Evolutionary conservation across 768 basidiomycete genomes (phyloP).

Genomic region (Leccinum boreale): DNA sequence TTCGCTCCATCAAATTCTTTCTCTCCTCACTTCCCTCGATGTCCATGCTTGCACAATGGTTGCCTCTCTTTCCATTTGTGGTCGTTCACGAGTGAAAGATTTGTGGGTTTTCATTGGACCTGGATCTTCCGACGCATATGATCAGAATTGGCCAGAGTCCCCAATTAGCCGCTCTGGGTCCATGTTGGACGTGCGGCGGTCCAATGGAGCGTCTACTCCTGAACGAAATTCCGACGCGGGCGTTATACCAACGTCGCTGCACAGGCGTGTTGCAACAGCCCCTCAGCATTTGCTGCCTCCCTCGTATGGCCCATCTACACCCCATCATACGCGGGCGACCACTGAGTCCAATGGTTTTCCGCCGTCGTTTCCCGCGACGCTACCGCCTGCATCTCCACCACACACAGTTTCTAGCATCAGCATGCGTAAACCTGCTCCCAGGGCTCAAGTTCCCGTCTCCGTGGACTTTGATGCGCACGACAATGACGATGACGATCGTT

Average conservation of each 20-base stretch:
- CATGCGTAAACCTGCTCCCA: constrained; percentile 61
- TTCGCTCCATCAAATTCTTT: constrained; percentile 67
- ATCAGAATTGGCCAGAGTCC: constrained; percentile 34
- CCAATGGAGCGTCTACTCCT: constrained; percentile 32
- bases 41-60: constrained; percentile 64
- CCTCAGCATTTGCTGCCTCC: constrained; percentile 27
- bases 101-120: constrained; percentile 75
- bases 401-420: constrained; percentile 34
- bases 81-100: constrained; percentile 70
- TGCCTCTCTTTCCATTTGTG: constrained; percentile 68
- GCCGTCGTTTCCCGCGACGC: constrained; percentile 13
- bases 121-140: constrained; percentile 29
- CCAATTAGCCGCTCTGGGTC: constrained; percentile 35
- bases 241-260: constrained; percentile 26
- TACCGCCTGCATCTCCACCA: constrained; percentile 19
- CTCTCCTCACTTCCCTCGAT: constrained; percentile 65
- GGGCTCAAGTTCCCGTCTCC: constrained; percentile 61
- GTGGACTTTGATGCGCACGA: constrained; percentile 41
- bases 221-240: constrained; percentile 27
- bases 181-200: constrained; percentile 35
- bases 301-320: constrained; percentile 10
- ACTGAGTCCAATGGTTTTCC: constrained; percentile 31
- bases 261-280: constrained; percentile 29
- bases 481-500: constrained; percentile 30
- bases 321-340: constrained; percentile 34